Base-by-base conservation (phyloP, 345 rosid genomes). In the Raphanus raphanistrum region DNA sequence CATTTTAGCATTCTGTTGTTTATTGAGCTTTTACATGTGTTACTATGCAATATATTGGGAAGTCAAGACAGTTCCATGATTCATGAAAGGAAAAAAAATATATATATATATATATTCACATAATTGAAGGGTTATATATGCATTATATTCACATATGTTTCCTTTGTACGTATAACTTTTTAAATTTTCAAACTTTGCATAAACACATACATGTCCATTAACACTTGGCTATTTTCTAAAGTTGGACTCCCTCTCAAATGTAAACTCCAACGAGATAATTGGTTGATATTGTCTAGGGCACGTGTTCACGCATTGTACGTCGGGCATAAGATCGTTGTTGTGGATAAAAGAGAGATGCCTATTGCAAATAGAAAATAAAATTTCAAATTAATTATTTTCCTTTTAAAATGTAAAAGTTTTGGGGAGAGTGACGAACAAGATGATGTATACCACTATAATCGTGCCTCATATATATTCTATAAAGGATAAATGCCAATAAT, bases 401-500 rank as follows among this genome's bases (percentile, higher is more conserved):
- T 15, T 66, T 59, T 38, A 3, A 38, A 26, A 50, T 50, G 52
- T 64, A 38, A 73, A 68, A 63, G 58, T 3, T 3, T 63, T 25
- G 54, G 50, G 66, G 71, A 79, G 79, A 61, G 75, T 79, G 82
- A 79, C 79, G 82, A 79, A 63, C 71, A 32, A 54, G 79, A 74
- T 79, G 82, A 79, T 74, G 82, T 68, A 79, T 54, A 74, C 82
- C 79, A 73, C 73, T 66, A 72, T 66, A 45, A 66, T 78, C 82
- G 82, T 73, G 78, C 78, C 70, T 73, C 78, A 17, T 63, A 74
- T 27, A 28, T 38, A 28, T 38, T 52, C 27, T 64, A 52, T 33
- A 75, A 41, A 69, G 15, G 70, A 61, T 54, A 79, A 61, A 73
- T 9, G 64, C 68, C 76, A 80, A 75, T 75, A 75, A 80, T 80